These are phyloP conservation scores for Brasilioporus rufonigricans DNA, from an alignment of 768 basidiomycete genomes.

Conservation along the genomic window DNA sequence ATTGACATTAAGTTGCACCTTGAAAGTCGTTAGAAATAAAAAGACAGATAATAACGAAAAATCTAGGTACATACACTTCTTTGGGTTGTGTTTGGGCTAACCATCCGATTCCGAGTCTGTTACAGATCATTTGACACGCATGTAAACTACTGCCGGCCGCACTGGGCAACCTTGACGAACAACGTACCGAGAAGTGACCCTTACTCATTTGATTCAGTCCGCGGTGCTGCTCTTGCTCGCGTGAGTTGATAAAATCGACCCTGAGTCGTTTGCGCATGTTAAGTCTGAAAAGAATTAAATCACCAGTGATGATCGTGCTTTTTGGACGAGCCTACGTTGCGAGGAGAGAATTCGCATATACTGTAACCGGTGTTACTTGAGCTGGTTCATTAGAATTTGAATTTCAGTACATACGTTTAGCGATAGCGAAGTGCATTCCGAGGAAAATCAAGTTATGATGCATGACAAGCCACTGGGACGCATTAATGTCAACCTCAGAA, in stretches of 20 bases:
- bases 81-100: slow-evolving; percentile 16
- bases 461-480: slow-evolving; percentile 29
- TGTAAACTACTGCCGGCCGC: not conserved
- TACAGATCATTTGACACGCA: not conserved
- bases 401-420: slow-evolving; percentile 25
- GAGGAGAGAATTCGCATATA: slow-evolving; percentile 35
- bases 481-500: not conserved
- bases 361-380: slow-evolving; percentile 9
- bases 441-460: slow-evolving; percentile 36
- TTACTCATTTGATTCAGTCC: slow-evolving; percentile 12
- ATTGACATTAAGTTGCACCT: slow-evolving; percentile 31
- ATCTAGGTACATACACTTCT: slow-evolving; percentile 17
- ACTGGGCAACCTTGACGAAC: not conserved
- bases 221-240: slow-evolving; percentile 23
- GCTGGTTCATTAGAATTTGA: too few species aligned
- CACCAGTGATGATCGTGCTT: not conserved
- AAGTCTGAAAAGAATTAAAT: slow-evolving; percentile 10
- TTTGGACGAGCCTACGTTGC: slow-evolving; percentile 26
- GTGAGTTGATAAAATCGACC: slow-evolving; percentile 22
- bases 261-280: slow-evolving; percentile 33
- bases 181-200: slow-evolving; percentile 24
- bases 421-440: slow-evolving; percentile 35
- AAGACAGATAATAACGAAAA: not conserved
- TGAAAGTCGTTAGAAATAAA: not conserved
- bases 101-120: slow-evolving; percentile 27